Evolutionary conservation across 192 early-diverging fungal genomes (phyloP), one percentile per base, ranked within the genome.

Genomic region (Entomortierella beljakovae): DNA sequence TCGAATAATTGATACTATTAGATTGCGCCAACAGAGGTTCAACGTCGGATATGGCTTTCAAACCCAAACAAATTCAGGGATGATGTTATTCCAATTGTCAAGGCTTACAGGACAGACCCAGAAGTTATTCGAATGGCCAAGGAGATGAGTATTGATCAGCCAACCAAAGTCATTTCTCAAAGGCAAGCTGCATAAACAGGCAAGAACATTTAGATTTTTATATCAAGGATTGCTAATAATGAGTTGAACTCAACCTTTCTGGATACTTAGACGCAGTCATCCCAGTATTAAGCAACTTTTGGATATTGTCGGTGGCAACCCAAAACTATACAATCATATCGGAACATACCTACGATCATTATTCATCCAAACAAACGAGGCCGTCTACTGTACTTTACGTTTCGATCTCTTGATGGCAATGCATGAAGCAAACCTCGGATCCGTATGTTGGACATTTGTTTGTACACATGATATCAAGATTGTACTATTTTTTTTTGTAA

Each of bases 351-450:
- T 83, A 4, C 74, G 81, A 32, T 59, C 70, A 40, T 64, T 72
- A 42, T 83, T 80, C 32, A 56, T 83, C 13, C 64, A 61, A 11
- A 58, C 81, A 8, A 80, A 80, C 25, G 75, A 83, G 28, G 52
- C 62, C 23, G 42, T 83, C 51, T 80, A 70, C 51, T 85, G 82
- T 54, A 86, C 83, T 3, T 58, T 89, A 13, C 83, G 86, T 31
- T 87, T 87, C 15, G 88, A 89, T 81, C 67, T 89, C 11, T 43
- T 89, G 38, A 87, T 89, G 88, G 80, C 83, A 6, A 72, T 87
- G 57, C 88, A 89, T 62, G 84, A 87, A 34, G 71, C 79, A 32
- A 85, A 89, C 43, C 51, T 84, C n/a, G 66, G 67, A 68, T 64
- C 68, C 11, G 86, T 88, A 77, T 61, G 72, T 42, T 11, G 11